Percentiles rank a stretch among this genome's conserved stretches.
These are phyloP conservation scores for Pseudocercospora crystallina DNA, from an alignment of 2,329 filamentous ascomycete genomes.

Conservation along the genomic window DNA sequence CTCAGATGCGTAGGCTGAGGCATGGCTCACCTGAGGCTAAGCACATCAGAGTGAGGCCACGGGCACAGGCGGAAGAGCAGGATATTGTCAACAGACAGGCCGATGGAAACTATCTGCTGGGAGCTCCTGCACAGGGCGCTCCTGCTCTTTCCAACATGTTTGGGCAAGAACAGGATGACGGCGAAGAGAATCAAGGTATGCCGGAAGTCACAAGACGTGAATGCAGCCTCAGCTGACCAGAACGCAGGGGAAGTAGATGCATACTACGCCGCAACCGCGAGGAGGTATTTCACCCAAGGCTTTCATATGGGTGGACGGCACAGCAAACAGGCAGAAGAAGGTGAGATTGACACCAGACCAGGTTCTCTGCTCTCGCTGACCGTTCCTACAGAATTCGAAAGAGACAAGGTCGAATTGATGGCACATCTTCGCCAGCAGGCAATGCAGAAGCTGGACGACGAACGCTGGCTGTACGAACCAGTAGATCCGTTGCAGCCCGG, in stretches of 20 bases:
- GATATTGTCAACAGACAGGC: slow-evolving; percentile 32
- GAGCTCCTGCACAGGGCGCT: slow-evolving; percentile 8
- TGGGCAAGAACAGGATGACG: slow-evolving; percentile 9
- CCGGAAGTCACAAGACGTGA: not conserved
- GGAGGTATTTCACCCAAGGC: slow-evolving; percentile 31
- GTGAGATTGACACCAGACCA: slow-evolving; percentile 16
- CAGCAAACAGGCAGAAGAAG: slow-evolving; percentile 27
- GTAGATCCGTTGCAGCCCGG: slow-evolving; percentile 15
- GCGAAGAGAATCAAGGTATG: slow-evolving; percentile 9
- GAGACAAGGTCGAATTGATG: slow-evolving; percentile 24
- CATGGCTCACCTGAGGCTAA: slow-evolving; percentile 23
- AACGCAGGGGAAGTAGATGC: too few species aligned
- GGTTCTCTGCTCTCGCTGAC: not conserved
- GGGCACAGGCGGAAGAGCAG: slow-evolving; percentile 20
- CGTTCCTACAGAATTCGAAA: slow-evolving; percentile 25
- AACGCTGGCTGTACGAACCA: slow-evolving; percentile 31
- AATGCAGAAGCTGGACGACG: slow-evolving; percentile 28
- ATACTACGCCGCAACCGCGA: slow-evolving; percentile 25
- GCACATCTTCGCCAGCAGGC: slow-evolving; percentile 24
- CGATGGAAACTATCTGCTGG: slow-evolving; percentile 29
- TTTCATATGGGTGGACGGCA: slow-evolving; percentile 22
- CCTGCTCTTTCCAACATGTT: slow-evolving; percentile 11
- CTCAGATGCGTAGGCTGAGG: slow-evolving; percentile 14
- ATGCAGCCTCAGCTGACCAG: not conserved
- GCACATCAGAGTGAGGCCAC: slow-evolving; percentile 9